A percentile compares a stretch with the other conserved stretches of the same genome.
Conservation (phyloP, 2,329 filamentous ascomycete genomes). For the Periconia sp. region DNA sequence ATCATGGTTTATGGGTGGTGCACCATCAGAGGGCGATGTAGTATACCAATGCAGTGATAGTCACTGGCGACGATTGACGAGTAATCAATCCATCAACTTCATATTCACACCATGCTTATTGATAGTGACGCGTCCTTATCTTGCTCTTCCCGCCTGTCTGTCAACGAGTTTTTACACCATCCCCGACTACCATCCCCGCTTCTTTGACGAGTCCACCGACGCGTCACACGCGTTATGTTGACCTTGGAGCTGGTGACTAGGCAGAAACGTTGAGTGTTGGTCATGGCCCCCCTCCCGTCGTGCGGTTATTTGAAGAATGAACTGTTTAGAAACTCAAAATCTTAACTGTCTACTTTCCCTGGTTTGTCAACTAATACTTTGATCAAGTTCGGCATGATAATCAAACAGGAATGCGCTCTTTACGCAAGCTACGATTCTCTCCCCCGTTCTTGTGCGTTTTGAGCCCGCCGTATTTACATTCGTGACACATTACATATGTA, state of each 20-base stretch:
- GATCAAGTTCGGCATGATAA: constrained; percentile 60
- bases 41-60: constrained; percentile 41
- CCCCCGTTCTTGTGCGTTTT: constrained; percentile 66
- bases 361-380: constrained; percentile 9
- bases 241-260: too few species aligned
- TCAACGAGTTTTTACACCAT: not conserved
- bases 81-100: constrained; percentile 32
- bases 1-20: constrained; percentile 38
- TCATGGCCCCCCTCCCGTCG: too few species aligned
- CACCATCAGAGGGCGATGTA: constrained; percentile 41
- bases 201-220: not conserved
- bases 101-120: constrained; percentile 9
- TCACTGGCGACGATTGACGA: constrained; percentile 37
- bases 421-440: constrained; percentile 63
- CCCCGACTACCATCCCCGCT: too few species aligned
- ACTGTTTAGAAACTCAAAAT: too few species aligned
- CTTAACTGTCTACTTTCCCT: not conserved
- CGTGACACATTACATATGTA: constrained; percentile 60
- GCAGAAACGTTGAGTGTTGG: too few species aligned
- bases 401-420: constrained; percentile 61
- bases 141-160: not conserved
- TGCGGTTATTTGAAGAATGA: too few species aligned
- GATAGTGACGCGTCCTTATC: not conserved
- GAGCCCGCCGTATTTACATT: constrained; percentile 59
- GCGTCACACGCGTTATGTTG: not conserved